Percentiles rank a stretch among this genome's conserved stretches.
Conservation (phyloP, 2,329 filamentous ascomycete genomes). For the Aspergillus nomiae region DNA sequence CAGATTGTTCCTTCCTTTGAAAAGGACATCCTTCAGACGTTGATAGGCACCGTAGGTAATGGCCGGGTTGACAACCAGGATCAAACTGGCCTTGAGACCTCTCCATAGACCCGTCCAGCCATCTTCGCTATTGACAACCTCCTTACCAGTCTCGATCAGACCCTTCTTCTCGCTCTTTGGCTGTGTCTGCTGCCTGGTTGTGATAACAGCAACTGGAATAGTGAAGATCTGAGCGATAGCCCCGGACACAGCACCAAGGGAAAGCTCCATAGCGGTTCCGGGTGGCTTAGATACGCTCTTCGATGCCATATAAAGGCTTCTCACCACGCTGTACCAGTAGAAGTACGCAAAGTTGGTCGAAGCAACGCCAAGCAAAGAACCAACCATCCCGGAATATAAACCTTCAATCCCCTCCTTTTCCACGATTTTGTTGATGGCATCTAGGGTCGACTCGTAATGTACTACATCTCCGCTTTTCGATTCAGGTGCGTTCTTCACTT, state of each 20-base stretch:
- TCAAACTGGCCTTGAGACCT: constrained; percentile 91
- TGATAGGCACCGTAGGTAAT: constrained; percentile 99
- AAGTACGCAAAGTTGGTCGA: constrained; percentile 99
- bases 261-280: constrained; percentile 78
- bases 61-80: constrained; percentile 91
- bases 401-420: constrained; percentile 77
- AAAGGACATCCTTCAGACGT: constrained; percentile 75
- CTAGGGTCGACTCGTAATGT: constrained; percentile 84
- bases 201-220: constrained; percentile 93
- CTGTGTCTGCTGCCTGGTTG: constrained; percentile 94
- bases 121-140: constrained; percentile 89
- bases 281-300: constrained; percentile 64
- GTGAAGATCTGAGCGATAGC: constrained; percentile 94
- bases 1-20: constrained; percentile 73
- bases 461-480: constrained; percentile 52
- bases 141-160: constrained; percentile 80
- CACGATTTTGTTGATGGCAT: constrained; percentile 84
- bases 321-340: constrained; percentile 94
- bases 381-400: constrained; percentile 85
- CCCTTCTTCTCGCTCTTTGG: constrained; percentile 81
- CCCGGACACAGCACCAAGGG: constrained; percentile 82
- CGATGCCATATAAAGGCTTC: constrained; percentile 71
- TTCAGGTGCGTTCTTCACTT: constrained; percentile 68
- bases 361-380: constrained; percentile 84
- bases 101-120: constrained; percentile 89